These are phyloP conservation scores for Biancaea sappan DNA, from an alignment of 306 rosid genomes.

Conservation along the genomic window DNA sequence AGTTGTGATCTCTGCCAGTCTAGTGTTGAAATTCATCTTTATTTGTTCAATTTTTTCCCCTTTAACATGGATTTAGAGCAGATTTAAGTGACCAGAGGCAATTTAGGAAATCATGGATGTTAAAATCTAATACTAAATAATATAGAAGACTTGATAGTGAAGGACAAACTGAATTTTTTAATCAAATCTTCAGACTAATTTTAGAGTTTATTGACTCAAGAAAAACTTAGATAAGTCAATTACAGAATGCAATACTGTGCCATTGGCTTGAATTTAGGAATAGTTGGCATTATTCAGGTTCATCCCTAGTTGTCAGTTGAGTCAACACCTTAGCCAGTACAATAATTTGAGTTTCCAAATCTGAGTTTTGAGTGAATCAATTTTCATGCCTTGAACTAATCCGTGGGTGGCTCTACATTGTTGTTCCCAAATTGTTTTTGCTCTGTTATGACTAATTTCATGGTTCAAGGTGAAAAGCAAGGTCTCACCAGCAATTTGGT, in stretches of 20 bases:
- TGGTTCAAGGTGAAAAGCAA: background rate
- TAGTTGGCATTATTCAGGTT: background rate
- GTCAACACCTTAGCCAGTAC: background rate
- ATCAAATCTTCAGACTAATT: background rate
- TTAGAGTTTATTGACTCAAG: background rate
- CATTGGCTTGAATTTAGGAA: background rate
- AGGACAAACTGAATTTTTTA: no score
- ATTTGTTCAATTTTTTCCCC: background rate
- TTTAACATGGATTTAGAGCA: background rate
- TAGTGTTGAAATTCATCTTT: background rate
- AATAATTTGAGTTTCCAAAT: background rate
- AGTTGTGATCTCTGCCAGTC: background rate
- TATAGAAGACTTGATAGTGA: no score
- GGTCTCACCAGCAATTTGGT: background rate
- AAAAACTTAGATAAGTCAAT: background rate
- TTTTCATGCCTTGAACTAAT: background rate
- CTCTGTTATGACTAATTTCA: background rate
- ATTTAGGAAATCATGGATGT: background rate
- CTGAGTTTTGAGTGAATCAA: background rate
- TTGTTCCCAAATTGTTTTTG: background rate
- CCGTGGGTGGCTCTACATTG: background rate
- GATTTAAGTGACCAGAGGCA: background rate
- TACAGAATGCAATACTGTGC: background rate
- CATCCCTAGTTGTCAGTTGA: background rate
- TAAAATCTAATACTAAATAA: background rate